A percentile compares a stretch with the other conserved stretches of the same genome.
Conservation (phyloP, 345 rosid genomes). For the Corymbia maculata region DNA sequence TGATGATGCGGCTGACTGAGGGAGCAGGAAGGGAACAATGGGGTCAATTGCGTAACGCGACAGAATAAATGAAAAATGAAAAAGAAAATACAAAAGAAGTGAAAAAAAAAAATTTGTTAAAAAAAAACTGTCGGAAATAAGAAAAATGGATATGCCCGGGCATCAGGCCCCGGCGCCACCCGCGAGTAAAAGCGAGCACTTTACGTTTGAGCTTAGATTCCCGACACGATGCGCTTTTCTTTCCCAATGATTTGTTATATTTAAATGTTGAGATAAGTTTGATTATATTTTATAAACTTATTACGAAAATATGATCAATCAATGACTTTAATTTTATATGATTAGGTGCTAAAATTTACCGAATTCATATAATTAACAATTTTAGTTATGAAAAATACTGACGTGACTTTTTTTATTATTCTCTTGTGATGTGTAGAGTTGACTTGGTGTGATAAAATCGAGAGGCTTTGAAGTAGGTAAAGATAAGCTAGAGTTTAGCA, state of each 20-base stretch:
- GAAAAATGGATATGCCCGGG: not conserved
- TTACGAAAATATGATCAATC: fast-evolving
- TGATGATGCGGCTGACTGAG: not conserved
- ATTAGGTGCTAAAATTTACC: fast-evolving
- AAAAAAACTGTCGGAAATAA: not conserved
- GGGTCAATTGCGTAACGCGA: not conserved
- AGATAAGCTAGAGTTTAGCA: too few relatives aligned
- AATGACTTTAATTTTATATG: fast-evolving
- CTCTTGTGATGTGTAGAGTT: not conserved
- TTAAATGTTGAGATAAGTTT: not conserved
- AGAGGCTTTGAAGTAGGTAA: not conserved
- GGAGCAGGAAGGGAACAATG: not conserved
- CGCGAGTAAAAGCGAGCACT: not conserved
- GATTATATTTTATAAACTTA: not conserved
- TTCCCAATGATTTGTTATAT: not conserved
- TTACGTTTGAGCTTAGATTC: not conserved
- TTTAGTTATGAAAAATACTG: fast-evolving
- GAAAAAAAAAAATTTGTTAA: not conserved
- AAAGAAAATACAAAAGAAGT: not conserved
- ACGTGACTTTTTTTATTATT: not conserved
- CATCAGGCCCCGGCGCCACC: not conserved
- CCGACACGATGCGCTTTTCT: not conserved
- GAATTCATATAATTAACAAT: fast-evolving
- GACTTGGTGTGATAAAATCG: too few relatives aligned
- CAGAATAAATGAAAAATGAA: not conserved